Evolutionary conservation across 2,329 filamentous ascomycete genomes (phyloP), one percentile per base, ranked within the genome.

Genomic region (Didymella segeticola): DNA sequence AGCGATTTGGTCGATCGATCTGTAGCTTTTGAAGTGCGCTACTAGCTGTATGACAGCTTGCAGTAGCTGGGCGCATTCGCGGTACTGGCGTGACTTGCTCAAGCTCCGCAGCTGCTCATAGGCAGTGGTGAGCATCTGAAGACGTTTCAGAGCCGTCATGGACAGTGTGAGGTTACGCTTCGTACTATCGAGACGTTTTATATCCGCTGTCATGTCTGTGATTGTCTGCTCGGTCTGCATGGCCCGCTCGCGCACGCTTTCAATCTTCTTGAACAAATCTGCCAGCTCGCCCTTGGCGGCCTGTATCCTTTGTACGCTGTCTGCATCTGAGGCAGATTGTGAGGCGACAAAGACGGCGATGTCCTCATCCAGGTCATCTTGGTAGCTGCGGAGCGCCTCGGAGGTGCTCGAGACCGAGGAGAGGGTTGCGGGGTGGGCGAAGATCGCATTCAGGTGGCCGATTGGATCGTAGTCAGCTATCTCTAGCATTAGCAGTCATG

Each of bases 51-150:
- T 85, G 26, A 99, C 95, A 9, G 95, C 95, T 78, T 96, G 91
- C 52, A 99, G 81, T 55, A 99, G 82, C 67, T 96, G 92, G 14
- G 93, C 93, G 71, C 95, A 98, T 74, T 99, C 95, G 60, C 91
- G 83, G 74, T 99, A 99, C 75, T 99, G 95, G 51, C 93, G 83
- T 29, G 89, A 89, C 75, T 90, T 90, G 62, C 90, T 89, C 62
- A 97, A 80, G 2, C 87, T 90, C 53, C 90, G 85, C 53, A 99
- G 82, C 78, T 99, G 95, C 72, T 98, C 95, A 77, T 98, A 99
- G n/a, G 95, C 95, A 3, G 95, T 98, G 5, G 95, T 98, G 71
- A 99, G 80, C 95, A 99, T 99, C 81, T 99, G 95, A 66, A 99
- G 82, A 39, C 95, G 85, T 80, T 99, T 99, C 68, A 99, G 81